Evolutionary conservation across 441 rosid genomes (phyloP), one percentile per base, ranked within the genome.

Genomic region (Francoa sonchifolia): DNA sequence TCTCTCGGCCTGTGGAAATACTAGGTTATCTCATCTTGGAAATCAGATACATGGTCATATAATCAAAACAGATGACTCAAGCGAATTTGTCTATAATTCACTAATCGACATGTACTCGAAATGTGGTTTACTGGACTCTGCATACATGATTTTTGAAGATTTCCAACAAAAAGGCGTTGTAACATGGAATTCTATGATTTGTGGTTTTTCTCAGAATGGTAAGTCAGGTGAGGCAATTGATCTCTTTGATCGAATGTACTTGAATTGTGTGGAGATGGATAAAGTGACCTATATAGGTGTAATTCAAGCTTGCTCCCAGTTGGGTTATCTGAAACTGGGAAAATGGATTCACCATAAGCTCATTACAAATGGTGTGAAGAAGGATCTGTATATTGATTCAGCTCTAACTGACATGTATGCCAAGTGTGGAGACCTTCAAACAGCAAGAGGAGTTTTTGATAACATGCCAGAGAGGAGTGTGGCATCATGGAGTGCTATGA

Each of bases 291-390:
- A 78, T 66, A 56, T 81, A 47, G 44, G 61, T 33, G 78, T 71
- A 30, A 64, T 88, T 37, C 94, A 81, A 61, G 95, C 88, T 31
- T 88, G 95, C 51, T 72, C 88, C 44, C 55, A 64, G 28, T 27
- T 69, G 50, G 83, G 81, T 30, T 71, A 69, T 38, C 73, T 88
- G 14, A 70, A 68, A 44, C 81, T 62, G 50, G 95, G 90, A 38
- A 84, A 68, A 69, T 78, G 94, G 94, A 60, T 81, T 63, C 95
- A 88, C 62, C 81, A 77, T 52, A 88, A 74, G 72, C 66, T 88
- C 48, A 67, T 81, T 33, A 26, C 59, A 19, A 48, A 8, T 8
- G 88, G 78, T 26, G 42, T 73, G 39, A 44, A 34, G 13, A 51
- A 57, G 12, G 80, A 81, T 65, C 59, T 69, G 38, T 84, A 62